These are phyloP conservation scores for Plasmodium inui DNA, from an alignment of 169 alveolate species.

Conservation along the genomic window DNA sequence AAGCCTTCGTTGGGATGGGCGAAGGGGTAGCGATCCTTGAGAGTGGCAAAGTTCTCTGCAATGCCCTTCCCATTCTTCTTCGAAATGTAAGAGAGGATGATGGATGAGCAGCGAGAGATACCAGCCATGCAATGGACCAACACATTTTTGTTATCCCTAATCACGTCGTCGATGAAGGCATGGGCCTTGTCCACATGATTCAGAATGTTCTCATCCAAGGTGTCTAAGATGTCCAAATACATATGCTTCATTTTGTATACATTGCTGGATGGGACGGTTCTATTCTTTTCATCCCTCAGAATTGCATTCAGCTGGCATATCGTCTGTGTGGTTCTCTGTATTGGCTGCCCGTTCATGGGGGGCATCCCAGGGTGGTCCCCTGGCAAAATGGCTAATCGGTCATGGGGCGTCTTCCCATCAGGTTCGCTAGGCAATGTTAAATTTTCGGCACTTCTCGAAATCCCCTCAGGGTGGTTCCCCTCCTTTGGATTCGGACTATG, in stretches of 20 bases:
- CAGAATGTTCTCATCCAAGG: conserved; percentile 49
- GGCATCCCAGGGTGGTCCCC: too few species aligned
- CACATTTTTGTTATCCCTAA: conserved; percentile 14
- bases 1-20: conserved; percentile 66
- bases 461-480: neutral
- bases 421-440: neutral
- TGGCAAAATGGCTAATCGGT: too few species aligned
- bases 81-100: conserved; percentile 51
- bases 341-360: neutral
- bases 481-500: too few species aligned
- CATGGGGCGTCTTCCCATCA: neutral
- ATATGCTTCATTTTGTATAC: conserved; percentile 58
- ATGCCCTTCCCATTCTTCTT: conserved; percentile 50
- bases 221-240: conserved; percentile 56
- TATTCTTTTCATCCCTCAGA: neutral
- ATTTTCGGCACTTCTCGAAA: neutral
- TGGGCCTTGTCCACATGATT: conserved; percentile 42
- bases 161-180: conserved; percentile 45
- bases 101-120: conserved; percentile 65
- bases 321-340: neutral
- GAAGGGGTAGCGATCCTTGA: conserved; percentile 39
- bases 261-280: neutral
- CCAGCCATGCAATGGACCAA: conserved; percentile 75
- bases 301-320: conserved; percentile 38
- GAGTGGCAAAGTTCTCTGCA: neutral